Base-by-base conservation (phyloP, 345 rosid species). In the Citrus mangshanensis region DNA sequence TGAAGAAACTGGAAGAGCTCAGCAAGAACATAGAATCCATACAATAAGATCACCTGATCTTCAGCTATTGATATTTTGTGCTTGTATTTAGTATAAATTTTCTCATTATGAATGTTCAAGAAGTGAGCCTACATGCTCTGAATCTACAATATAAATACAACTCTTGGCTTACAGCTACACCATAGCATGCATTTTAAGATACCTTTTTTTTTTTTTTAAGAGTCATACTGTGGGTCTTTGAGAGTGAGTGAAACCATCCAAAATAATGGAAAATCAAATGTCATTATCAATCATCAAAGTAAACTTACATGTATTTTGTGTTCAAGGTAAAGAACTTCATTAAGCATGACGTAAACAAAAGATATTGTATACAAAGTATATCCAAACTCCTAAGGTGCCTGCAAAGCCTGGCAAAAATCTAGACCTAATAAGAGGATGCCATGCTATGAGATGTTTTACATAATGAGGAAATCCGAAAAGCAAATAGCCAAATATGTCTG, bases 1-100 rank as follows among this genome's bases (percentile, higher is more conserved):
- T 89, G 90, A 84, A 77, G 84, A 95, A 91, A 79, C 80, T 94
- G 83, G 92, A 90, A 77, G 95, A 95, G 73, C 87, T 95, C 68
- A 89, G 84, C 91, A 89, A 88, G 84, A 86, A 85, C 71, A 75
- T 93, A 9, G 89, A 90, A 80, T 82, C 79, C 65, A 75, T 84
- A 32, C 73, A 77, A n/a, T 82, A 73, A 81, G 60, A 76, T 78
- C 68, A 63, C 61, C 28, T 61, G 3, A 19, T 61, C 56, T 28
- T 42, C 49, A 37, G 38, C 68, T 1, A 42, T 13, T 58, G 38
- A 24, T 13, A 68, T 34, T 6, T 37, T 19, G 67, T 35, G 40
- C n/a, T 34, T 67, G 14, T 10, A 49, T 28, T 42, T 25, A 16
- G 14, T 24, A 3, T 37, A 37, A 22, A 6, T 37, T 77, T 69